These are phyloP conservation scores for Endocalyx cinctus DNA, from an alignment of 2,329 filamentous ascomycete genomes.

Conservation along the genomic window DNA sequence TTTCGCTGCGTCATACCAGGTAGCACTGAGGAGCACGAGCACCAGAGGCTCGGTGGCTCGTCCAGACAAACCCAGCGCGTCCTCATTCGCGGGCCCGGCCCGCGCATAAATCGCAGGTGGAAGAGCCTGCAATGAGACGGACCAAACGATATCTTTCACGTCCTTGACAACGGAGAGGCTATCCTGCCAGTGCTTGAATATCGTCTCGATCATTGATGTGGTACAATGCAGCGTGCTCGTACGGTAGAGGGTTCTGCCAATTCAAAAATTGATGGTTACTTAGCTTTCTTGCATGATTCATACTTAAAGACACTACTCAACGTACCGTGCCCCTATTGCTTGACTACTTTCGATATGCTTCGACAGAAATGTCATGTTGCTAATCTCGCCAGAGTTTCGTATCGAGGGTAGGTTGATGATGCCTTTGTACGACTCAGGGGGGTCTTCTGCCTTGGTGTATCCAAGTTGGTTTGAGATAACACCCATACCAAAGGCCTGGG, in stretches of 20 bases:
- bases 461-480: conserved; percentile 3
- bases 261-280: no score
- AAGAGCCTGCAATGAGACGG: conserved; percentile 4
- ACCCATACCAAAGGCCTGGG: not conserved
- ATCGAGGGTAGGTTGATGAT: conserved; percentile 1
- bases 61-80: conserved; percentile 3
- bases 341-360: not conserved
- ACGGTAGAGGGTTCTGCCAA: no score
- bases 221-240: conserved; percentile 1
- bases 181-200: conserved; percentile 1
- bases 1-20: conserved; percentile 1
- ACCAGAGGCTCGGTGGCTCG: conserved; percentile 3
- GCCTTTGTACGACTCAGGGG: not conserved
- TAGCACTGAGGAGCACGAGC: not conserved
- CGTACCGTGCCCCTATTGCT: not conserved
- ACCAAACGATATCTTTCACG: conserved; percentile 4
- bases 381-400: conserved; percentile 1
- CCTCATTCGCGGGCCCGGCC: conserved; percentile 1
- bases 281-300: no score
- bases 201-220: conserved; percentile 1
- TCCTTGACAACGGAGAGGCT: not conserved
- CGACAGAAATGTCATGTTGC: not conserved
- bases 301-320: not conserved
- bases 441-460: conserved; percentile 4
- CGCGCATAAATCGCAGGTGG: conserved; percentile 5